Base-by-base conservation (phyloP, 2,329 filamentous ascomycete species). In the Aspergillus piperis region DNA sequence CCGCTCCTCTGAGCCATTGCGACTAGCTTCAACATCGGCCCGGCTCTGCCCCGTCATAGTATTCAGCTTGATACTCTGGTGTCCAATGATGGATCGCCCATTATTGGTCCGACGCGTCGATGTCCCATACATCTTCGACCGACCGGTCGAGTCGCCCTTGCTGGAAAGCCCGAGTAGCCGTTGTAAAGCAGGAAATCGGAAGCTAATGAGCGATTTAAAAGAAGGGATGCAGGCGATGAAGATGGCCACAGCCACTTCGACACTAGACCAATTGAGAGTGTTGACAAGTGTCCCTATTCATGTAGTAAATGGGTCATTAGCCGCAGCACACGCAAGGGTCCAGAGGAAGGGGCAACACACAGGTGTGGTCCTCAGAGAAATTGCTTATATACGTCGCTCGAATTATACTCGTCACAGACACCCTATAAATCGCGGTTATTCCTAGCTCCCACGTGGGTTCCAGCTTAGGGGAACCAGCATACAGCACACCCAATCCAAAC, bases 221-320 rank as follows among this genome's bases (percentile, higher is more conserved):
- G 57, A 59, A 3, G 64, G 64, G 25, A 65, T 54, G 52, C 62
- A 62, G 7, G 64, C 62, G n/a, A 64, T 62, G 41, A 65, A 59
- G 17, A 64, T 57, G n/a, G 59, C 64, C 25, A 62, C 42, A 11
- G 57, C 58, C 11, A 65, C 50, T 51, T 65, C 64, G 7, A 64
- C 58, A 23, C 57, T 52, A 38, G 64, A 65, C 64, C 64, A 65
- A 47, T 62, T 64, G 3, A 65, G 52, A 3, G 62, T 32, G 5
- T 59, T n/a, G 1, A 64, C 63, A 4, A 65, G 54, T 10, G 48
- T 51, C 59, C 62, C 64, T 64, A 13, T 25, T 6, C 7, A 8
- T 13, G n/a, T 4, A 25, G n/a, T 15, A 30, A 27, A 47, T 32
- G 5, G 4, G 3, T 11, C 11, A 30, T 21, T 21, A 32, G 47